Evolutionary conservation across 1,284 basidiomycete species (phyloP).

Genomic region (Trichosporon ovoides): DNA sequence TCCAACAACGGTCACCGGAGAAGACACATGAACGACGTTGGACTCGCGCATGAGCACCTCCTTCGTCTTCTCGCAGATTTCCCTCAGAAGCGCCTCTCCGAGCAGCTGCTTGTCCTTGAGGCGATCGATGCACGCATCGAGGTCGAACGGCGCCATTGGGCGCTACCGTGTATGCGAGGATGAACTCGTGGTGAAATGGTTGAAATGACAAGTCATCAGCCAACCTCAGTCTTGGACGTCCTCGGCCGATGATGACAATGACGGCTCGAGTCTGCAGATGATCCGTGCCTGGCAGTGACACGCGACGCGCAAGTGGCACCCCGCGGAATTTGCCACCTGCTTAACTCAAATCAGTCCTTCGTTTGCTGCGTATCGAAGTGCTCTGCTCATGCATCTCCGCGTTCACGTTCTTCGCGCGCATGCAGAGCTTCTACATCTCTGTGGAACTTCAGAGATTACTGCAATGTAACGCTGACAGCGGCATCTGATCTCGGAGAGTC

Average conservation of each 20-base stretch:
- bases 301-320: constrained; percentile 5
- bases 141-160: constrained; percentile 81
- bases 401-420: too few relatives aligned
- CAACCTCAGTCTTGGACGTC: background rate
- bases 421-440: too few relatives aligned
- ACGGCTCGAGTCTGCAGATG: background rate
- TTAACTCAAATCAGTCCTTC: too few relatives aligned
- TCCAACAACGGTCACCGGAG: constrained; percentile 98
- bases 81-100: constrained; percentile 82
- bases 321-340: background rate
- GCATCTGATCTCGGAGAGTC: too few relatives aligned
- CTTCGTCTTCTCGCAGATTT: constrained; percentile 98
- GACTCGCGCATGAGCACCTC: constrained; percentile 98
- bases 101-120: constrained; percentile 85
- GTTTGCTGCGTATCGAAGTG: too few relatives aligned
- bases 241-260: constrained; percentile 1
- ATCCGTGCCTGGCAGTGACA: constrained; percentile 3
- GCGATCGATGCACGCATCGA: constrained; percentile 89
- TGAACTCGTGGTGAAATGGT: background rate
- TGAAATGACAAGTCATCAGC: background rate
- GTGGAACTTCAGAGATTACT: too few relatives aligned
- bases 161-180: background rate
- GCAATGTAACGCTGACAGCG: too few relatives aligned
- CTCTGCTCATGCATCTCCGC: too few relatives aligned
- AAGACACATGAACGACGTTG: constrained; percentile 95